Percentiles rank a stretch among this genome's conserved stretches.
These are phyloP conservation scores for Tylopilus sp. DNA, from an alignment of 768 basidiomycete species.

Conservation along the genomic window DNA sequence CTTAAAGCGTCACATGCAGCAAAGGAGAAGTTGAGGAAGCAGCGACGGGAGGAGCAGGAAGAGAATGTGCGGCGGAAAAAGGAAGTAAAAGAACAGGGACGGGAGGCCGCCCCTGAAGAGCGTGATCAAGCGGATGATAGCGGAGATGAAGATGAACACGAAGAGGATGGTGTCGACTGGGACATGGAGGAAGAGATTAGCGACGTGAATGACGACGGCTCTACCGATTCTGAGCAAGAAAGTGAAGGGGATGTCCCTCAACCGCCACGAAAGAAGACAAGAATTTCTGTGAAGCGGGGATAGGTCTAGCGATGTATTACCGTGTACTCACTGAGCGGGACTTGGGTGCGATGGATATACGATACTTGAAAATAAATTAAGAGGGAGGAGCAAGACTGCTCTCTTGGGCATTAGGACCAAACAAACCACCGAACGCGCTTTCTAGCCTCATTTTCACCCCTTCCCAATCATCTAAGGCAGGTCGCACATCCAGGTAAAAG, in stretches of 20 bases:
- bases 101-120: constrained; percentile 25
- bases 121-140: constrained; percentile 42
- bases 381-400: constrained; percentile 17
- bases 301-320: constrained; percentile 9
- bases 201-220: constrained; percentile 48
- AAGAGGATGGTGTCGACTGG: constrained; percentile 40
- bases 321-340: constrained; percentile 5
- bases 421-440: constrained; percentile 46
- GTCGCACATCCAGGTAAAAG: constrained; percentile 92
- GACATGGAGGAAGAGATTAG: constrained; percentile 66
- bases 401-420: constrained; percentile 21
- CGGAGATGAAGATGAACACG: constrained; percentile 38
- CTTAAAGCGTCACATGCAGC: constrained; percentile 74
- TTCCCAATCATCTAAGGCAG: constrained; percentile 93
- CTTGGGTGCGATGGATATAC: constrained; percentile 7
- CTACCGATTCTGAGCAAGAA: constrained; percentile 39
- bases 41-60: constrained; percentile 87
- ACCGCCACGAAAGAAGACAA: constrained; percentile 55
- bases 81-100: constrained; percentile 34
- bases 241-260: constrained; percentile 48
- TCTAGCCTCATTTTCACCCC: constrained; percentile 80
- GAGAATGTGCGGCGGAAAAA: constrained; percentile 86
- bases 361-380: constrained; percentile 5
- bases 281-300: constrained; percentile 47
- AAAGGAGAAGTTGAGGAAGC: constrained; percentile 69